A percentile compares a stretch with the other conserved stretches of the same genome.
These are phyloP conservation scores for Picochlorum costavermella DNA, from an alignment of 139 green algal species.

Conservation along the genomic window DNA sequence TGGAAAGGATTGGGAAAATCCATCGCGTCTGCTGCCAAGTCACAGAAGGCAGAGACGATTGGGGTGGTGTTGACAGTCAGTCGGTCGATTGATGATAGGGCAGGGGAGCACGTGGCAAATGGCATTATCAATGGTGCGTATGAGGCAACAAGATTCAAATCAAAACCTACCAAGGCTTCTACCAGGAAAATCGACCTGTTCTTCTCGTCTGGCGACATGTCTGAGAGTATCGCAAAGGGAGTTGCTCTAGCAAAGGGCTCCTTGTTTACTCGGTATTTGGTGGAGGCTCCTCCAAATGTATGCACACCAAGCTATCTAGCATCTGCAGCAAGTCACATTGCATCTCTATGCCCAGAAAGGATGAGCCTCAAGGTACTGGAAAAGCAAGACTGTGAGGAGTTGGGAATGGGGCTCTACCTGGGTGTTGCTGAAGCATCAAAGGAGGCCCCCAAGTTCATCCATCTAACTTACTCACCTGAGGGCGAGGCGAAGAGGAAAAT, in stretches of 20 bases:
- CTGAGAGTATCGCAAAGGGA: constrained; percentile 20
- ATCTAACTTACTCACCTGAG: constrained; percentile 83
- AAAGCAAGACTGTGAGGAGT: constrained; percentile 72
- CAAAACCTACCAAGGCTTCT: constrained; percentile 43
- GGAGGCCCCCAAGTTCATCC: constrained; percentile 91
- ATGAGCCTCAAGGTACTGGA: constrained; percentile 69
- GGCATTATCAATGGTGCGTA: constrained; percentile 67
- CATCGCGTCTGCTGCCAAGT: constrained; percentile 47
- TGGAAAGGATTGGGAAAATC: constrained; percentile 49
- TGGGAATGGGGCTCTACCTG: constrained; percentile 93
- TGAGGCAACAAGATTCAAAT: constrained; percentile 86
- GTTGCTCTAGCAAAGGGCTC: constrained; percentile 43
- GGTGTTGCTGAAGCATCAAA: constrained; percentile 76
- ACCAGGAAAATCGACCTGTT: constrained; percentile 51
- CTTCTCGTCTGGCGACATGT: constrained; percentile 13
- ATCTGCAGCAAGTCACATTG: constrained; percentile 52
- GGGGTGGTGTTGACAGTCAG: constrained; percentile 31
- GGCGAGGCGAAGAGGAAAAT: constrained; percentile 50
- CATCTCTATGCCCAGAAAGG: constrained; percentile 37
- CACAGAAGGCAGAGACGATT: constrained; percentile 36
- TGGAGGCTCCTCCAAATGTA: constrained; percentile 92
- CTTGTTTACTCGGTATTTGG: constrained; percentile 65
- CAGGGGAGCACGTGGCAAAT: constrained; percentile 18
- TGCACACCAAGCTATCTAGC: constrained; percentile 83
- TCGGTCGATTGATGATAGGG: constrained; percentile 1